Evolutionary conservation across 2,329 filamentous ascomycete species (phyloP).

Genomic region (Arthrobotrys pseudoclavata): DNA sequence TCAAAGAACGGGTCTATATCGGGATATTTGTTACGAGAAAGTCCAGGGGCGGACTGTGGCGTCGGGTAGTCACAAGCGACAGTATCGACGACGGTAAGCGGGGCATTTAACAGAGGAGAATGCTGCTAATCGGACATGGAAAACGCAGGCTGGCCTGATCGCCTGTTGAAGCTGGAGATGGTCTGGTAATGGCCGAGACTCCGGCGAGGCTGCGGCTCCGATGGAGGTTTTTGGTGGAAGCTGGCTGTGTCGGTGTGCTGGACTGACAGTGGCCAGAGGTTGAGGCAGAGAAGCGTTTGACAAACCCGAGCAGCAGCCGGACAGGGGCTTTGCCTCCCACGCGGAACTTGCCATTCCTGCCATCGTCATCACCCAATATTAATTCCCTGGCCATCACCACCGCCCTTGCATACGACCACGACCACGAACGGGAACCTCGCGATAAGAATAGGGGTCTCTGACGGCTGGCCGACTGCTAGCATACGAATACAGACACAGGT

Average conservation of each 20-base stretch:
- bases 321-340: constrained; percentile 27
- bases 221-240: constrained; percentile 3
- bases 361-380: constrained; percentile 44
- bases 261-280: constrained; percentile 33
- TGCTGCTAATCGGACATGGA: constrained; percentile 29
- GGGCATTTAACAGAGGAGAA: constrained; percentile 38
- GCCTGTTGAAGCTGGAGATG: constrained; percentile 13
- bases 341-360: constrained; percentile 55
- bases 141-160: constrained; percentile 4
- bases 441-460: constrained; percentile 2
- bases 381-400: too few relatives aligned
- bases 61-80: constrained; percentile 15
- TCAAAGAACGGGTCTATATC: constrained; percentile 16
- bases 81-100: constrained; percentile 28
- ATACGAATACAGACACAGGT: not conserved
- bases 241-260: constrained; percentile 10
- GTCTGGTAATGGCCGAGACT: not conserved
- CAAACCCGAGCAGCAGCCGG: constrained; percentile 12
- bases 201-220: constrained; percentile 3
- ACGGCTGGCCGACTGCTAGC: constrained; percentile 20
- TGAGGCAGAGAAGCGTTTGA: constrained; percentile 49
- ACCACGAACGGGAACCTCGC: not conserved
- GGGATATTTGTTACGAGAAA: constrained; percentile 14
- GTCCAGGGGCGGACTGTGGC: constrained; percentile 38
- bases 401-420: constrained; percentile 2